Conservation (phyloP, 345 rosid genomes). For the Jatropha curcas region DNA sequence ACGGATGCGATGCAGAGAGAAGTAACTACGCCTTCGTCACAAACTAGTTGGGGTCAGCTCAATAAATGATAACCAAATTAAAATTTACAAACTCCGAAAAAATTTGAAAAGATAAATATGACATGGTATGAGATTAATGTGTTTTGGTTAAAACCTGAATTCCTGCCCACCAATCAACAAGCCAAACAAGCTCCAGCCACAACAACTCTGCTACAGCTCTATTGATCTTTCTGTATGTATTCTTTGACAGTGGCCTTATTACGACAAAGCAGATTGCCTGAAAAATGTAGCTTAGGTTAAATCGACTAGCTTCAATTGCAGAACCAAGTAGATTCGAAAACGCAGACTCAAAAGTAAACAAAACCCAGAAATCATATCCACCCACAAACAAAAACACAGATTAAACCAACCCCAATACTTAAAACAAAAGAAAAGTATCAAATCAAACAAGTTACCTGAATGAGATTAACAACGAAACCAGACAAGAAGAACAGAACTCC, state of each 20-base stretch:
- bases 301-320: neutral
- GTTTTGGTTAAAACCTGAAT: constrained; percentile 20
- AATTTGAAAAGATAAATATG: neutral
- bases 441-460: constrained; percentile 17
- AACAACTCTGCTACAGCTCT: constrained; percentile 28
- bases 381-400: neutral
- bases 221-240: constrained; percentile 29
- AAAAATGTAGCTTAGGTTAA: neutral
- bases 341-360: neutral
- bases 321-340: neutral
- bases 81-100: neutral
- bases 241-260: constrained; percentile 34
- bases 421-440: neutral
- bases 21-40: neutral
- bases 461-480: constrained; percentile 26
- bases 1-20: neutral
- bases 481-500: constrained; percentile 34
- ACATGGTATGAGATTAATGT: neutral
- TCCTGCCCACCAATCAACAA: constrained; percentile 40
- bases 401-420: neutral
- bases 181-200: constrained; percentile 38
- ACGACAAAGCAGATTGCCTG: constrained; percentile 34
- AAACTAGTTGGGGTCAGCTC: too few relatives aligned
- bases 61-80: neutral
- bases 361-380: constrained; percentile 7